A percentile compares a stretch with the other conserved stretches of the same genome.
Evolutionary conservation across 208 protist genomes (phyloP).

Genomic region (Trypanosoma brucei): DNA sequence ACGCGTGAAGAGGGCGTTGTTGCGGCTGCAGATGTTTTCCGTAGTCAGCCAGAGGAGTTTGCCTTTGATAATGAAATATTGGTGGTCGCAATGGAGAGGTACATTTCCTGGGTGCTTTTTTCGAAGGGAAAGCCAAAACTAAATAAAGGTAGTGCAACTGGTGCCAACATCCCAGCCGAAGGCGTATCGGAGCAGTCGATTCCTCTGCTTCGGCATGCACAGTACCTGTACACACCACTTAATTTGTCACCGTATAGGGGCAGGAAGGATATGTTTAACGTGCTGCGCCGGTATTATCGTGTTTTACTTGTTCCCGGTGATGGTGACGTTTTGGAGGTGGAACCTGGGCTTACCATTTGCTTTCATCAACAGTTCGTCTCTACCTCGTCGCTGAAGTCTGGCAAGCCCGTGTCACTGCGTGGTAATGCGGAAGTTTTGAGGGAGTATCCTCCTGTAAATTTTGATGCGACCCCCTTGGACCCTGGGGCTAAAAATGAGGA

Average conservation of each 20-base stretch:
- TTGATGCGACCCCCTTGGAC: slow-evolving; percentile 6
- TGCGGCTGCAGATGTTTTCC: slow-evolving; percentile 20
- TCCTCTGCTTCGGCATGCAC: not conserved
- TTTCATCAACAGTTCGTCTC: slow-evolving; percentile 19
- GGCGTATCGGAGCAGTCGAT: not conserved
- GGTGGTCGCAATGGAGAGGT: slow-evolving; percentile 15
- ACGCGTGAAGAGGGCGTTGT: not conserved
- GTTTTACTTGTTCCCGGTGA: slow-evolving; percentile 35
- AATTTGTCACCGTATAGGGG: not conserved
- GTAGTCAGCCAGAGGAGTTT: slow-evolving; percentile 20
- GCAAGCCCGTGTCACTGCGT: slow-evolving; percentile 8
- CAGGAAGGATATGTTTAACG: not conserved
- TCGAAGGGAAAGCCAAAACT: not conserved
- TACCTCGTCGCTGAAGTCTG: not conserved
- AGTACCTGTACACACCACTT: not conserved
- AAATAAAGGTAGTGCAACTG: not conserved
- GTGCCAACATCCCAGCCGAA: not conserved
- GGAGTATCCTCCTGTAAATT: slow-evolving; percentile 14
- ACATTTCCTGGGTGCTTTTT: slow-evolving; percentile 18
- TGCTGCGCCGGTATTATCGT: slow-evolving; percentile 22
- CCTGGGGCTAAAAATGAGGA: too few relatives aligned
- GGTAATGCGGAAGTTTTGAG: not conserved
- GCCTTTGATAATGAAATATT: slow-evolving; percentile 27
- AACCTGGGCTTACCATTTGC: slow-evolving; percentile 67
- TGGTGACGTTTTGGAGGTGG: slow-evolving; percentile 58